Evolutionary conservation across 345 rosid genomes (phyloP).

Genomic region (Linum tenue): DNA sequence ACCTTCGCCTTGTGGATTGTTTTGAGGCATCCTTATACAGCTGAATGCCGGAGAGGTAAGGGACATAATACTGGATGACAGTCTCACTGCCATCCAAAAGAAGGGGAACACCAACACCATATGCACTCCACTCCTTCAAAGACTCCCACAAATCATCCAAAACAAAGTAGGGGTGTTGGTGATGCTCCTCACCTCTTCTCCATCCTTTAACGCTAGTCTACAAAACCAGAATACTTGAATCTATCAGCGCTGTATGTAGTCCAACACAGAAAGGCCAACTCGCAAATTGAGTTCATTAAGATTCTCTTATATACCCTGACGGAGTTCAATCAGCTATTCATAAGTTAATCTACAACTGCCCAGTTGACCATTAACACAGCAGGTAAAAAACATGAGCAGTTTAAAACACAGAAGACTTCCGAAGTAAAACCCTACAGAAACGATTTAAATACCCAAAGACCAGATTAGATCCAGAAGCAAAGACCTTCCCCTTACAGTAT

Average conservation of each 20-base stretch:
- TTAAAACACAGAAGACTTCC: too few species aligned
- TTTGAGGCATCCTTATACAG: constrained; percentile 32
- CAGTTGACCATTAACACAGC: too few species aligned
- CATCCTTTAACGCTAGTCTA: constrained; percentile 26
- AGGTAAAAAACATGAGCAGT: too few species aligned
- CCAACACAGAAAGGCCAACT: neutral
- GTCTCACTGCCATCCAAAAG: constrained; percentile 32
- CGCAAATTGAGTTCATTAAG: constrained; percentile 3
- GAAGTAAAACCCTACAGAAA: neutral
- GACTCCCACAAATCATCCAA: constrained; percentile 56
- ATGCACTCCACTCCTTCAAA: constrained; percentile 53
- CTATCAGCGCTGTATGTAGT: neutral
- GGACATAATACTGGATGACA: constrained; percentile 58
- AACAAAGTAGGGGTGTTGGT: constrained; percentile 23
- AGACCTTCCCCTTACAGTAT: too few species aligned
- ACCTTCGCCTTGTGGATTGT: constrained; percentile 28
- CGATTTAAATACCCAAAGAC: neutral
- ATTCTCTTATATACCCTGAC: neutral
- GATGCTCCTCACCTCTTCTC: constrained; percentile 21
- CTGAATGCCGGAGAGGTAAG: constrained; percentile 59
- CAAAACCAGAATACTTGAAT: neutral
- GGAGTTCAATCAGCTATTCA: neutral
- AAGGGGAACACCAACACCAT: constrained; percentile 55
- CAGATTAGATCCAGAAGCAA: neutral
- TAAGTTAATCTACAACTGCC: too few species aligned